These are phyloP conservation scores for Juncus effusus DNA, from an alignment of 176 grass and related monocot genomes.

Conservation along the genomic window DNA sequence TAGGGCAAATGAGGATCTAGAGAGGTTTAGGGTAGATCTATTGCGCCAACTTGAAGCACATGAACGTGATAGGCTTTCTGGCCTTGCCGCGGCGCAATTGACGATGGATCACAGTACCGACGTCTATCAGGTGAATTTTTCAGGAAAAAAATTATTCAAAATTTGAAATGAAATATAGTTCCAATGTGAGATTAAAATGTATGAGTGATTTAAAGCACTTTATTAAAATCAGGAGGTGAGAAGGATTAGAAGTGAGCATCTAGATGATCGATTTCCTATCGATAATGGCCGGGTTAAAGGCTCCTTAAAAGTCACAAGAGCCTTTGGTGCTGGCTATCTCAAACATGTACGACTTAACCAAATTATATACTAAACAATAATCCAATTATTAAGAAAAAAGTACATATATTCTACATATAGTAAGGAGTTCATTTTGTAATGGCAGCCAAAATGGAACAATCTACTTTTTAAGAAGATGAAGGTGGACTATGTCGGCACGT, in stretches of 20 bases:
- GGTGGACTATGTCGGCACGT: slow-evolving; percentile 54
- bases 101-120: slow-evolving; percentile 78
- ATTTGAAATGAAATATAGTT: neutral
- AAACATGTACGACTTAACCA: slow-evolving; percentile 44
- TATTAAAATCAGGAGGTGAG: slow-evolving; percentile 47
- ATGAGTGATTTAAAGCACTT: too few relatives aligned
- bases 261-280: slow-evolving; percentile 54
- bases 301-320: slow-evolving; percentile 68
- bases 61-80: slow-evolving; percentile 41
- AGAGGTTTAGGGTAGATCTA: slow-evolving; percentile 50
- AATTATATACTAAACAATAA: too few relatives aligned
- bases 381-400: too few relatives aligned
- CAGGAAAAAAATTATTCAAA: neutral
- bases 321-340: slow-evolving; percentile 76
- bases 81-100: slow-evolving; percentile 50
- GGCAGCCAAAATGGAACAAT: slow-evolving; percentile 56
- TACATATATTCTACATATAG: too few relatives aligned
- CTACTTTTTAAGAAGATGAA: slow-evolving; percentile 48
- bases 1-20: slow-evolving; percentile 16
- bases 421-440: too few relatives aligned
- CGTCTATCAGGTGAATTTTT: slow-evolving; percentile 39
- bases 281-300: slow-evolving; percentile 68
- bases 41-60: slow-evolving; percentile 46
- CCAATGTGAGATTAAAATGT: neutral
- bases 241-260: slow-evolving; percentile 64